These are phyloP conservation scores for Xylaria grammica DNA, from an alignment of 495 filamentous ascomycete species.

Conservation along the genomic window DNA sequence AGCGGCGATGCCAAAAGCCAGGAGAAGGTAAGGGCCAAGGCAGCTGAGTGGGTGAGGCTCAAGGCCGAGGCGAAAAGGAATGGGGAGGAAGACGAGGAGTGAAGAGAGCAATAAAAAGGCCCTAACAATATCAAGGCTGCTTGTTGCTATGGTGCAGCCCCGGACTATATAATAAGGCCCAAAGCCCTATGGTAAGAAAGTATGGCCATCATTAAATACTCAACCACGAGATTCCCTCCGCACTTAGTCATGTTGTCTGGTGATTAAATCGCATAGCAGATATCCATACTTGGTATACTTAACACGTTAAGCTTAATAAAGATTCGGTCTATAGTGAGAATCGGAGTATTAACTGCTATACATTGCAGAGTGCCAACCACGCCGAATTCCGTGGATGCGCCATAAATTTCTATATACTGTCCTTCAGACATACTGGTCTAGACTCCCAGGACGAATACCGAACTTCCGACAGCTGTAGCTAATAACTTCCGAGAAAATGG, in stretches of 20 bases:
- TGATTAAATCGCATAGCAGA: not conserved
- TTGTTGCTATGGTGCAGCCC: not conserved
- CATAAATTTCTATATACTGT: too few species aligned
- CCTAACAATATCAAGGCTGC: conserved; percentile 17
- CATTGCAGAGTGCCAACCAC: too few species aligned
- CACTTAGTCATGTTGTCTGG: not conserved
- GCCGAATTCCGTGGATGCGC: too few species aligned
- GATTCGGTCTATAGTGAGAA: too few species aligned
- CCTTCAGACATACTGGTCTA: too few species aligned
- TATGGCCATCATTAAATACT: too few species aligned
- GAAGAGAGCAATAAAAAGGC: conserved; percentile 20
- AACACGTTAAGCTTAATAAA: not conserved
- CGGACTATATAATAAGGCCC: too few species aligned
- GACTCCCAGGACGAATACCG: too few species aligned
- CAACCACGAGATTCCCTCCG: not conserved
- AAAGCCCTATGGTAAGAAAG: too few species aligned
- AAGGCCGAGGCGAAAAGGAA: conserved; percentile 41
- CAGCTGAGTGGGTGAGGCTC: conserved; percentile 64
- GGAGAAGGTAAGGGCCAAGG: conserved; percentile 74
- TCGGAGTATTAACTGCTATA: too few species aligned
- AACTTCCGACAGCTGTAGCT: too few species aligned
- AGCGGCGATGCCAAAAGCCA: conserved; percentile 71
- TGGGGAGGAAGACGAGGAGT: conserved; percentile 34
- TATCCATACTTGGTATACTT: not conserved
- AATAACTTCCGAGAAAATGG: too few species aligned